Evolutionary conservation across 192 early-diverging fungal species (phyloP), one percentile per base, ranked within the genome.

Genomic region (Umbelopsis vinacea): DNA sequence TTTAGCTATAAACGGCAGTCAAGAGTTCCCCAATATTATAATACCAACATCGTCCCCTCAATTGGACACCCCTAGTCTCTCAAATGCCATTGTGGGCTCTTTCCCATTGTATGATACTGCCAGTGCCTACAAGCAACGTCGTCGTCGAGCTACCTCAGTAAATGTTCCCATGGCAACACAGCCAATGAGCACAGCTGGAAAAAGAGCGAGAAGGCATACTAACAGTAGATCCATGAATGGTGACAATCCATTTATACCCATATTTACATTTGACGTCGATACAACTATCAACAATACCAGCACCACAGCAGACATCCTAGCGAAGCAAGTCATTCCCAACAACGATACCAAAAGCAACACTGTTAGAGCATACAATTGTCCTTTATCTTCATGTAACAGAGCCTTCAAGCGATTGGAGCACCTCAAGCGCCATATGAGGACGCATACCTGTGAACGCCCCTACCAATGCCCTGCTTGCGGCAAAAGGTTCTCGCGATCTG

Each of bases 41-140:
- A 21, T 50, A 50, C n/a, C 57, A 3, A 8, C 33, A 37, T 2
- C 35, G 8, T 37, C 57, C 6, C 15, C 35, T 63, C 17, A 17
- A 6, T 37, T 63, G 33, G 57, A 63, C 33, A 63, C 57, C 12
- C 35, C 57, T 19, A 26, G 53, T 24, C 33, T 63, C 24, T 73
- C 73, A 46, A 73, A 74, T 40, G 48, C 76, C 2, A 60, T 87
- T 52, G 82, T 86, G 77, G 87, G 87, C 33, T 78, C 85, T 23
- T 85, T 90, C 47, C 79, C 86, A 9, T 79, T 92, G 11, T 89
- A 91, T 74, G 91, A 91, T 43, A 88, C 88, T 10, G 88, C 89
- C 3, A 89, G 89, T 46, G 89, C 86, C 7, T 92, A 91, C 80
- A 92, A 92, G 73, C 90, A 92, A 77, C 82, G 91, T 45, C 79